These are phyloP conservation scores for Zizania palustris DNA, from an alignment of 202 grass and related monocot species.

Conservation along the genomic window DNA sequence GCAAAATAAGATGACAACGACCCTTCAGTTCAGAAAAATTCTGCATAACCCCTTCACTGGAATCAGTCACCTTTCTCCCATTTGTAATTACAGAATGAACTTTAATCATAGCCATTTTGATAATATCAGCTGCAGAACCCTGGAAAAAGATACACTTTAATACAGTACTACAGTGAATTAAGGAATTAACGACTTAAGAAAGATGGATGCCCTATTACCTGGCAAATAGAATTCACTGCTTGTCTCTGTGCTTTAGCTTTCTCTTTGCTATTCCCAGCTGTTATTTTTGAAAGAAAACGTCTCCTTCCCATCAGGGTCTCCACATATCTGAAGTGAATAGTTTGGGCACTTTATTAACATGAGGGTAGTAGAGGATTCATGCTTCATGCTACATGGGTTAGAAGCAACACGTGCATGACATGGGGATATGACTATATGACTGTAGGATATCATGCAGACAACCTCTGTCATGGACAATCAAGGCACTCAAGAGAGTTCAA, in stretches of 20 bases:
- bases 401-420: neutral
- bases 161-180: slow-evolving; percentile 10
- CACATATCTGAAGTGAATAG: slow-evolving; percentile 65
- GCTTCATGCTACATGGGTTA: neutral
- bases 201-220: slow-evolving; percentile 54
- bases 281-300: slow-evolving; percentile 90
- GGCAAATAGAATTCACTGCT: slow-evolving; percentile 97
- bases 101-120: slow-evolving; percentile 94
- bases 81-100: slow-evolving; percentile 75
- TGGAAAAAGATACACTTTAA: slow-evolving; percentile 37
- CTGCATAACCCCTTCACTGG: slow-evolving; percentile 33
- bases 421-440: no score
- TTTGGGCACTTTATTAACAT: slow-evolving; percentile 18
- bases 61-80: slow-evolving; percentile 41
- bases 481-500: no score
- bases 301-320: slow-evolving; percentile 92
- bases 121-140: slow-evolving; percentile 96
- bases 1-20: slow-evolving; percentile 76
- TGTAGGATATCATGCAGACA: neutral
- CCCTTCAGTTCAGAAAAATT: slow-evolving; percentile 67
- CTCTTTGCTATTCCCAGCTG: slow-evolving; percentile 66
- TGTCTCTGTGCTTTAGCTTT: slow-evolving; percentile 99
- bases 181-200: slow-evolving; percentile 13
- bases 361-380: neutral
- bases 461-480: neutral